Evolutionary conservation across 192 early-diverging fungal genomes (phyloP).

Genomic region (Coemansia sp.): DNA sequence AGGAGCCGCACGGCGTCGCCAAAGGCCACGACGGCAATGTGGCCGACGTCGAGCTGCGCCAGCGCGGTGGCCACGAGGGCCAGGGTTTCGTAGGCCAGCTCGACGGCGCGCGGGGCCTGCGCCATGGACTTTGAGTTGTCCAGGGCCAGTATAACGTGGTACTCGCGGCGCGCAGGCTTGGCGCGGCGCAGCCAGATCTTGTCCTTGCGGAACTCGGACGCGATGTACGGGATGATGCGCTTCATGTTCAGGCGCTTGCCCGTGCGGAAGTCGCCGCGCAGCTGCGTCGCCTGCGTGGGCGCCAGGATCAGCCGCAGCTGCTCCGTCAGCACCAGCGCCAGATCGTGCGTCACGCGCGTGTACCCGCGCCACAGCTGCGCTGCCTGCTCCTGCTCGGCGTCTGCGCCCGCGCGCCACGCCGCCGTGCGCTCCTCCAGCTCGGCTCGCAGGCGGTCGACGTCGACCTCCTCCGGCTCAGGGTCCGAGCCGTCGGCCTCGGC

Average conservation of each 20-base stretch:
- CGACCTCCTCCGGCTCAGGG: constrained; percentile 29
- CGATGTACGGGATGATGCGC: constrained; percentile 99
- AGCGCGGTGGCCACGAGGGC: constrained; percentile 89
- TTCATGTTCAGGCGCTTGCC: constrained; percentile 99
- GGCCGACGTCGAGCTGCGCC: constrained; percentile 90
- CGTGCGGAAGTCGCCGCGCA: constrained; percentile 95
- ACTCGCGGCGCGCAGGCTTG: constrained; percentile 92
- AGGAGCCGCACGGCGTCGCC: constrained; percentile 81
- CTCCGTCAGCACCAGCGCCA: constrained; percentile 88
- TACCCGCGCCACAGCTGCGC: constrained; percentile 85
- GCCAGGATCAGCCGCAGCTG: constrained; percentile 94
- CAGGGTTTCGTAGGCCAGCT: constrained; percentile 92
- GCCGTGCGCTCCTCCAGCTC: constrained; percentile 74
- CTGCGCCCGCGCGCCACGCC: constrained; percentile 66
- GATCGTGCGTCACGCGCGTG: constrained; percentile 82
- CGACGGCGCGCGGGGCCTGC: constrained; percentile 63
- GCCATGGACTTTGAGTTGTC: constrained; percentile 99
- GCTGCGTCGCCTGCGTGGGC: constrained; percentile 92
- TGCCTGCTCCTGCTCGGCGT: constrained; percentile 54
- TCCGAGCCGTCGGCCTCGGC: constrained; percentile 38
- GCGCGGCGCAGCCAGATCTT: constrained; percentile 99
- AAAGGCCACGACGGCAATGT: constrained; percentile 86
- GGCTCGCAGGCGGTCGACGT: constrained; percentile 68
- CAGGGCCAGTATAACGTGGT: constrained; percentile 96
- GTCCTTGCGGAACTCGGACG: constrained; percentile 98